Conservation (phyloP, 2,329 filamentous ascomycete genomes). For the Dendryphion nanum region DNA sequence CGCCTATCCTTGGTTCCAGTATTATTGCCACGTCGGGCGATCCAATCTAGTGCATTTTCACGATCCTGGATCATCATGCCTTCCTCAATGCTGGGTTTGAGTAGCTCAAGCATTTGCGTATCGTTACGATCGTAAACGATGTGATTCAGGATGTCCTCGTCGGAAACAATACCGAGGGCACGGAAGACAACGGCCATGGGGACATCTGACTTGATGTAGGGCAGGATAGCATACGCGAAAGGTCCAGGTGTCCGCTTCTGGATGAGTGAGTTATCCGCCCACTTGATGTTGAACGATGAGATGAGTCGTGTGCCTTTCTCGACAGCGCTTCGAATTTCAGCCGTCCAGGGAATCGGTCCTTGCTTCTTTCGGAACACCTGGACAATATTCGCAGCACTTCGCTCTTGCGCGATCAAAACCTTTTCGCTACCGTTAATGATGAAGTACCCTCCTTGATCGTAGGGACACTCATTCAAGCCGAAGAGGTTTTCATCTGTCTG, state of each 20-base stretch:
- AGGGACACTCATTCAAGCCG: slow-evolving; percentile 92
- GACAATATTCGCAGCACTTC: slow-evolving; percentile 96
- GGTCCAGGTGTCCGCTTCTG: slow-evolving; percentile 79
- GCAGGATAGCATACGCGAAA: slow-evolving; percentile 85
- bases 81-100: slow-evolving; percentile 96
- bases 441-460: slow-evolving; percentile 98
- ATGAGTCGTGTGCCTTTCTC: slow-evolving; percentile 96
- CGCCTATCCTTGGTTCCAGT: slow-evolving; percentile 79
- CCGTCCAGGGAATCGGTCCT: slow-evolving; percentile 89
- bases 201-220: slow-evolving; percentile 90
- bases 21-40: slow-evolving; percentile 85
- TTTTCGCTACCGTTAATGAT: slow-evolving; percentile 99
- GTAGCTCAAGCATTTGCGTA: slow-evolving; percentile 94
- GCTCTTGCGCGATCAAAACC: slow-evolving; percentile 95
- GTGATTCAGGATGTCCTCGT: slow-evolving; percentile 96
- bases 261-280: slow-evolving; percentile 79
- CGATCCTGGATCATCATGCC: slow-evolving; percentile 94
- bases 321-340: slow-evolving; percentile 92
- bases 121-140: slow-evolving; percentile 96
- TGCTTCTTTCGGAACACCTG: slow-evolving; percentile 99
- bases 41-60: slow-evolving; percentile 91
- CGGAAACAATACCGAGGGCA: slow-evolving; percentile 90
- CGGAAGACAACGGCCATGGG: slow-evolving; percentile 95
- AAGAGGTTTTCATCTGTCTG: slow-evolving; percentile 85
- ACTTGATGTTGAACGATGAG: slow-evolving; percentile 86